Evolutionary conservation across 768 basidiomycete genomes (phyloP).

Genomic region (Mycena galericulata): DNA sequence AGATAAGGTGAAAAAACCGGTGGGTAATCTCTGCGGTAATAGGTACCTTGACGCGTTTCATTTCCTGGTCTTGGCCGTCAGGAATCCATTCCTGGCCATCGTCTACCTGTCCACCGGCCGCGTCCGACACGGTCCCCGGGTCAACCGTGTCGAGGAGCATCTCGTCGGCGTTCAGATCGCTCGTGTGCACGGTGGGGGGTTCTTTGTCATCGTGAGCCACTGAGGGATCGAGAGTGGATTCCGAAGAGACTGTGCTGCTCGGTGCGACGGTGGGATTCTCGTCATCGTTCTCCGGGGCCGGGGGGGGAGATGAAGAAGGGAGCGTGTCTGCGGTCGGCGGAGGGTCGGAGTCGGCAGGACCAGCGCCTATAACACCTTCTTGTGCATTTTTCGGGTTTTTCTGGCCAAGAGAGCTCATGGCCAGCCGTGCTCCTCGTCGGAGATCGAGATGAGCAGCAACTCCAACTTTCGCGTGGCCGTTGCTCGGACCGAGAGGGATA

Average conservation of each 20-base stretch:
- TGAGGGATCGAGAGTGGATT: neutral
- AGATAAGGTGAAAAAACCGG: slow-evolving; percentile 31
- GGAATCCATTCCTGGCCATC: slow-evolving; percentile 72
- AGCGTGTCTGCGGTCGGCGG: slow-evolving; percentile 42
- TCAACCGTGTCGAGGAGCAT: slow-evolving; percentile 62
- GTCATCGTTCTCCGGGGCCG: slow-evolving; percentile 26
- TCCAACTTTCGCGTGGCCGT: slow-evolving; percentile 27
- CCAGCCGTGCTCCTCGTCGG: slow-evolving; percentile 44
- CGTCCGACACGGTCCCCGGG: slow-evolving; percentile 41
- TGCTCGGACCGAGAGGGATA: slow-evolving; percentile 8
- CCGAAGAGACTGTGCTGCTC: slow-evolving; percentile 32
- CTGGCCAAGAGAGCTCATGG: slow-evolving; percentile 58
- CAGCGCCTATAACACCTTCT: slow-evolving; percentile 42
- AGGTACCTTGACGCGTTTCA: slow-evolving; percentile 88
- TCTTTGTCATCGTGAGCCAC: slow-evolving; percentile 47
- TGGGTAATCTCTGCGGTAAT: slow-evolving; percentile 37
- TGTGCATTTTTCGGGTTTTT: slow-evolving; percentile 20
- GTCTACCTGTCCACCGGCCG: slow-evolving; percentile 57
- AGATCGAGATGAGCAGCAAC: slow-evolving; percentile 11
- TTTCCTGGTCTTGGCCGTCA: slow-evolving; percentile 72
- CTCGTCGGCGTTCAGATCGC: slow-evolving; percentile 53
- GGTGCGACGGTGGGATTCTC: slow-evolving; percentile 30
- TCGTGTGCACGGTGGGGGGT: slow-evolving; percentile 49
- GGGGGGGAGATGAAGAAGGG: slow-evolving; percentile 31
- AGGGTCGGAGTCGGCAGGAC: slow-evolving; percentile 41